These are phyloP conservation scores for Naganishia cerealis DNA, from an alignment of 1,284 basidiomycete genomes.

Conservation along the genomic window DNA sequence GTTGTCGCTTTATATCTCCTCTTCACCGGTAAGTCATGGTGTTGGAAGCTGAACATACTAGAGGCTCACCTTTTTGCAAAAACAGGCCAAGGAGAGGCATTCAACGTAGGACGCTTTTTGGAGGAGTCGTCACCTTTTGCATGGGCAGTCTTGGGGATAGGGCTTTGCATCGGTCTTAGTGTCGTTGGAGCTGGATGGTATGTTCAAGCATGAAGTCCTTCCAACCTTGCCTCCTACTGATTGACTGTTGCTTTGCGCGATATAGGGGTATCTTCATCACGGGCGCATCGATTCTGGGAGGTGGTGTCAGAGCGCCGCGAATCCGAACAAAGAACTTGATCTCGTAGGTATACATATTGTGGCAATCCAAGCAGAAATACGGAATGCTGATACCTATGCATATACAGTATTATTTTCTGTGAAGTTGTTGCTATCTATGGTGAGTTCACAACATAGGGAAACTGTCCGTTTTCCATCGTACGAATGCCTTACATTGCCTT, in stretches of 20 bases:
- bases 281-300: slow-evolving; percentile 89
- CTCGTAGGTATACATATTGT: slow-evolving; percentile 61
- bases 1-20: slow-evolving; percentile 77
- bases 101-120: slow-evolving; percentile 88
- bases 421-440: slow-evolving; percentile 98
- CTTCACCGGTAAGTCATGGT: slow-evolving; percentile 67
- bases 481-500: neutral
- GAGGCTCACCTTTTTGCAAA: neutral
- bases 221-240: neutral
- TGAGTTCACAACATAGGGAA: slow-evolving; percentile 55
- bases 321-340: slow-evolving; percentile 98
- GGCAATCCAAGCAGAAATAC: neutral
- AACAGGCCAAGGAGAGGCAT: slow-evolving; percentile 79
- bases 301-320: slow-evolving; percentile 88
- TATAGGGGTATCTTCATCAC: slow-evolving; percentile 95
- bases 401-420: slow-evolving; percentile 89
- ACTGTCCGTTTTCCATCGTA: neutral
- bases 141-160: slow-evolving; percentile 88
- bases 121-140: slow-evolving; percentile 90
- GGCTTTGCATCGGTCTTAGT: slow-evolving; percentile 87
- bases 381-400: neutral
- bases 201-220: slow-evolving; percentile 48
- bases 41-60: neutral
- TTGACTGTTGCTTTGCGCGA: neutral
- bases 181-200: slow-evolving; percentile 95